Evolutionary conservation across 2,329 filamentous ascomycete species (phyloP).

Genomic region (Diplodia intermedia): DNA sequence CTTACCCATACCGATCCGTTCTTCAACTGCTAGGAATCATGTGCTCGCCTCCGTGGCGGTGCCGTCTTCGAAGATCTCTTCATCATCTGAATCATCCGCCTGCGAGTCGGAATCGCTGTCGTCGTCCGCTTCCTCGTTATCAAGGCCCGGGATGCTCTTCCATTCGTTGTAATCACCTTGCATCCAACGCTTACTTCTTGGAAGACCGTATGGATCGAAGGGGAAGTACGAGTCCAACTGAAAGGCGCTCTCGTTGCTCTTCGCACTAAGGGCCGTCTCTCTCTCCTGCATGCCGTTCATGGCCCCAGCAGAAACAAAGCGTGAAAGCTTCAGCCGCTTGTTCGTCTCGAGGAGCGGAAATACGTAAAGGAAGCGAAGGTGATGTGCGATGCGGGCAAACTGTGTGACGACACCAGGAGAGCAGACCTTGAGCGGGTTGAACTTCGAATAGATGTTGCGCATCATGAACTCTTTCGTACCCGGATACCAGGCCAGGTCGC

Average conservation of each 20-base stretch:
- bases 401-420: slow-evolving; percentile 88
- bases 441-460: slow-evolving; percentile 80
- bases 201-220: slow-evolving; percentile 94
- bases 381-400: slow-evolving; percentile 85
- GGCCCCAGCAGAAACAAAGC: slow-evolving; percentile 66
- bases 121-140: slow-evolving; percentile 51
- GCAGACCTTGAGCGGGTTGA: slow-evolving; percentile 96
- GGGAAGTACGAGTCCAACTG: slow-evolving; percentile 95
- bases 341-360: slow-evolving; percentile 89
- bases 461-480: slow-evolving; percentile 76
- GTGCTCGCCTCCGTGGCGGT: slow-evolving; percentile 34
- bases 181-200: slow-evolving; percentile 85
- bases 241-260: slow-evolving; percentile 76
- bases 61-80: slow-evolving; percentile 39
- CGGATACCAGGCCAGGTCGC: slow-evolving; percentile 79
- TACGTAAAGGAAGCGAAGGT: slow-evolving; percentile 87
- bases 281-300: slow-evolving; percentile 54
- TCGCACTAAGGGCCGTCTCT: slow-evolving; percentile 59
- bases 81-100: slow-evolving; percentile 38
- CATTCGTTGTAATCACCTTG: slow-evolving; percentile 60
- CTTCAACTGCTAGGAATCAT: slow-evolving; percentile 11
- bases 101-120: slow-evolving; percentile 42
- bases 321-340: slow-evolving; percentile 82
- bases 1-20: background rate
- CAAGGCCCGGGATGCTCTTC: slow-evolving; percentile 47